Evolutionary conservation across 371 early-diverging fungal species (phyloP).

Genomic region (Mucor lusitanicus): DNA sequence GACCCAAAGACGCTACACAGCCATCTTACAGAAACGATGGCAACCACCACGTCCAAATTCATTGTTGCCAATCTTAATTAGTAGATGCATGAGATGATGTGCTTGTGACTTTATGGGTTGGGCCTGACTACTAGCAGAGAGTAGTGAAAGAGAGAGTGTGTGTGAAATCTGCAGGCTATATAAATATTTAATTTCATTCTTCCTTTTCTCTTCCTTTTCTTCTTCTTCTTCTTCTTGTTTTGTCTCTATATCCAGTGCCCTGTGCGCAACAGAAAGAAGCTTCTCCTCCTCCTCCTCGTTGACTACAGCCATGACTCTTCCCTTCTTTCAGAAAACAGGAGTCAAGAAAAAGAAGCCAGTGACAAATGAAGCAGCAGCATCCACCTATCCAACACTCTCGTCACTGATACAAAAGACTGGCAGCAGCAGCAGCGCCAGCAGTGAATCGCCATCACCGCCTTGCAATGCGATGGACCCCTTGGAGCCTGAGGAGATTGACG

Average conservation of each 20-base stretch:
- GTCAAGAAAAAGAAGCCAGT: constrained; percentile 33
- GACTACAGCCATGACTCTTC: constrained; percentile 21
- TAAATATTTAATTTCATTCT: neutral
- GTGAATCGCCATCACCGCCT: neutral
- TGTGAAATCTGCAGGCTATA: neutral
- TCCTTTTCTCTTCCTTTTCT: constrained; percentile 5
- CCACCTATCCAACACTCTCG: constrained; percentile 34
- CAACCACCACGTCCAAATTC: neutral
- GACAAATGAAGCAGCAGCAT: neutral
- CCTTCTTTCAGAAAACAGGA: constrained; percentile 35
- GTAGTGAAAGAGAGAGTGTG: neutral
- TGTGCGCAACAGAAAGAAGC: neutral
- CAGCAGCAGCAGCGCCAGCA: neutral
- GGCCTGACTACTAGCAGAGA: neutral
- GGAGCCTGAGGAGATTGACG: constrained; percentile 49
- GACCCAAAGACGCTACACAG: neutral
- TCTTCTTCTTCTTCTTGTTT: constrained; percentile 1
- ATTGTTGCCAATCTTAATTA: neutral
- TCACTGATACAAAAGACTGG: constrained; percentile 35
- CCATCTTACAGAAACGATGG: neutral
- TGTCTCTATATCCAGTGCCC: neutral
- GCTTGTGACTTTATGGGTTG: neutral
- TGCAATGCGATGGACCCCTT: constrained; percentile 10
- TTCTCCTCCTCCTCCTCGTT: neutral
- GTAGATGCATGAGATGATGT: neutral